These are phyloP conservation scores for Xylaria sp. DNA, from an alignment of 2,329 filamentous ascomycete genomes.

Conservation along the genomic window DNA sequence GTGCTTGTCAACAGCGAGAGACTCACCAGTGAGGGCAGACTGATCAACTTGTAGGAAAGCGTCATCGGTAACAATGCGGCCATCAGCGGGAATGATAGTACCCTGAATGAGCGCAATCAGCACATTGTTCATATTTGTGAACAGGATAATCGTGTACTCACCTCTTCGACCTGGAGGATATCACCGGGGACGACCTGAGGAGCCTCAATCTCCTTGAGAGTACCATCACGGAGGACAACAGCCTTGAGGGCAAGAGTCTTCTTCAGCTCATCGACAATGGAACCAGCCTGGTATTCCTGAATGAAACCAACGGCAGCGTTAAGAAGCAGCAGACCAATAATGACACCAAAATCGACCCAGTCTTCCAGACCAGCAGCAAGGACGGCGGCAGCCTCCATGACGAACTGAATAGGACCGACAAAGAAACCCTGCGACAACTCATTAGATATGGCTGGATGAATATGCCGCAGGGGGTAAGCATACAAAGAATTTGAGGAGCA, in stretches of 20 bases:
- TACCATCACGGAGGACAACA: conserved; percentile 83
- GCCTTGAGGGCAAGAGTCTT: conserved; percentile 91
- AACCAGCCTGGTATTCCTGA: conserved; percentile 90
- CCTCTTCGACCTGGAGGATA: conserved; percentile 86
- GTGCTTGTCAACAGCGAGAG: conserved; percentile 90
- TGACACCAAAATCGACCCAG: conserved; percentile 95
- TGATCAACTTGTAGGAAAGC: conserved; percentile 92
- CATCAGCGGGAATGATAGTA: conserved; percentile 91
- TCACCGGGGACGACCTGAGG: conserved; percentile 89
- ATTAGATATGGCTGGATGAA: conserved; percentile 12
- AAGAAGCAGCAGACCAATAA: conserved; percentile 82
- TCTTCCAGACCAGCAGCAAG: conserved; percentile 86
- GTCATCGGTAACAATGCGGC: conserved; percentile 83
- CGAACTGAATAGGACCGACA: conserved; percentile 89
- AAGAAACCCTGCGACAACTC: conserved; percentile 69
- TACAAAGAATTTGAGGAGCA: conserved; percentile 80
- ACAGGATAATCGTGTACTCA: conserved; percentile 20
- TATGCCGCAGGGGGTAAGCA: conserved; percentile 19
- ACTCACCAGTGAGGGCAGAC: conserved; percentile 91
- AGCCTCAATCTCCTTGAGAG: conserved; percentile 81
- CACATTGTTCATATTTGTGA: neutral
- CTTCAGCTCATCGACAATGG: conserved; percentile 90
- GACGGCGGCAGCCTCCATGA: conserved; percentile 89
- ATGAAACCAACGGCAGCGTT: conserved; percentile 89
- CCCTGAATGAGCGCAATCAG: conserved; percentile 58